Evolutionary conservation across 164 flowering plant genomes (phyloP).

Genomic region (Tetracentron sinense): DNA sequence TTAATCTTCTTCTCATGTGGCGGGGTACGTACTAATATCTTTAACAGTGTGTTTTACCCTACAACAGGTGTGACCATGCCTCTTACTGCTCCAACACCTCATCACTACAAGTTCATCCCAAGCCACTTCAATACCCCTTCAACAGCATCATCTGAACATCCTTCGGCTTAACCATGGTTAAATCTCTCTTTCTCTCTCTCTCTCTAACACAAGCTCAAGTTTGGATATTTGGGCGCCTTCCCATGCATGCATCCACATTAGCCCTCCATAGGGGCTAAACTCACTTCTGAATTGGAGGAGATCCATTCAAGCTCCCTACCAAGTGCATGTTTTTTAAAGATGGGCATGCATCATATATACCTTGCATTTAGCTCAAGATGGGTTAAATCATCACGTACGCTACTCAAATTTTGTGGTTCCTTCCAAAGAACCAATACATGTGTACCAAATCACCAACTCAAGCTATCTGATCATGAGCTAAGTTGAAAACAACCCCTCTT

Average conservation of each 20-base stretch:
- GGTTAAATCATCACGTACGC: slow-evolving; percentile 5
- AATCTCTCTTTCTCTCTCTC: slow-evolving; percentile 22
- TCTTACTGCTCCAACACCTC: slow-evolving; percentile 57
- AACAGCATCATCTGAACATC: slow-evolving; percentile 32
- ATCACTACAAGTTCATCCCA: slow-evolving; percentile 45
- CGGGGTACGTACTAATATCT: slow-evolving; percentile 73
- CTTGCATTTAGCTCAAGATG: slow-evolving; percentile 13
- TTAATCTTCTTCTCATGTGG: slow-evolving; percentile 1
- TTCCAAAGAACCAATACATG: slow-evolving; percentile 27
- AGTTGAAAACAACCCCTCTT: slow-evolving; percentile 18
- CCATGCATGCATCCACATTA: slow-evolving; percentile 16
- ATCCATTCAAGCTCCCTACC: slow-evolving; percentile 9
- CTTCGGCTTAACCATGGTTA: slow-evolving; percentile 90
- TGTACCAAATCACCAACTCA: slow-evolving; percentile 23
- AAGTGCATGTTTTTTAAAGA: too few species aligned
- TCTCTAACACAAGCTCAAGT: slow-evolving; percentile 24
- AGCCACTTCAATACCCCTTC: slow-evolving; percentile 17
- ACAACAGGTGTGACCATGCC: slow-evolving; percentile 92
- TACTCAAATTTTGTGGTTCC: slow-evolving; percentile 6
- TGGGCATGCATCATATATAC: slow-evolving; percentile 6
- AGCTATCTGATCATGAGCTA: slow-evolving; percentile 23
- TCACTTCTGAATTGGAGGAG: slow-evolving; percentile 27
- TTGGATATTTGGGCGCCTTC: slow-evolving; percentile 32
- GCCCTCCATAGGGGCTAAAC: slow-evolving; percentile 54
- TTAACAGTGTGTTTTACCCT: slow-evolving; percentile 90